These are phyloP conservation scores for Erysimum cheiranthoides DNA, from an alignment of 345 rosid species.

Conservation along the genomic window DNA sequence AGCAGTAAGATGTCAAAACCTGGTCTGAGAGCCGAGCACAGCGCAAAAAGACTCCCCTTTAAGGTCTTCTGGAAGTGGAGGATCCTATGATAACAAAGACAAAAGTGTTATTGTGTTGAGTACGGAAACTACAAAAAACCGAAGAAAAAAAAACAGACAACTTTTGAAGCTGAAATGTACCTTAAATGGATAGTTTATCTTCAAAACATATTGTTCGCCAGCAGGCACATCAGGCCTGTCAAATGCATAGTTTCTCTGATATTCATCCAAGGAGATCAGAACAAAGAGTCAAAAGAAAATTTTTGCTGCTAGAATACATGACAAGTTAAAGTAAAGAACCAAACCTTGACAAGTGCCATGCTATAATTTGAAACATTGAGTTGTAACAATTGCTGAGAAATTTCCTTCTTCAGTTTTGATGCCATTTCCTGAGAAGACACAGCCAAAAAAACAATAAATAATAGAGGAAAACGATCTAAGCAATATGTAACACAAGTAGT, in stretches of 20 bases:
- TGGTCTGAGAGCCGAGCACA: conserved; percentile 76
- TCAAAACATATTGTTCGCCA: conserved; percentile 76
- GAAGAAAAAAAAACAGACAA: background rate
- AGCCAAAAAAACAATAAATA: conserved; percentile 12
- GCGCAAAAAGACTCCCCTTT: conserved; percentile 70
- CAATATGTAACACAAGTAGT: background rate
- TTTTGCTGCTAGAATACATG: too few relatives aligned
- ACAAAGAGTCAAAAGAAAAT: conserved; percentile 13
- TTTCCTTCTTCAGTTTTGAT: conserved; percentile 67
- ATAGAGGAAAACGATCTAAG: background rate
- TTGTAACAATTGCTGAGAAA: conserved; percentile 58
- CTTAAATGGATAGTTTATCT: conserved; percentile 84
- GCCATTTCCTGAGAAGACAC: conserved; percentile 58
- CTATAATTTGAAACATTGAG: conserved; percentile 75
- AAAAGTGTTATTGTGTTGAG: too few relatives aligned
- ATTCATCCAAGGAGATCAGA: conserved; percentile 18
- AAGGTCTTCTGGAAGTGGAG: conserved; percentile 75
- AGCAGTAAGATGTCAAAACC: conserved; percentile 44
- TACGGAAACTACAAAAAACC: too few relatives aligned
- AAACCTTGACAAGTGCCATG: conserved; percentile 78
- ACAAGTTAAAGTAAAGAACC: conserved; percentile 1
- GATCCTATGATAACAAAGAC: conserved; percentile 54
- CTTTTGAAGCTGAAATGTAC: conserved; percentile 42
- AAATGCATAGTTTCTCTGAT: conserved; percentile 78
- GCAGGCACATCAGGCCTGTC: conserved; percentile 67